Percentiles rank a stretch among this genome's conserved stretches.
phyloP scores from a whole-genome alignment of 2,329 filamentous ascomycete genomes.

The Aspergillus ochraceus region DNA sequence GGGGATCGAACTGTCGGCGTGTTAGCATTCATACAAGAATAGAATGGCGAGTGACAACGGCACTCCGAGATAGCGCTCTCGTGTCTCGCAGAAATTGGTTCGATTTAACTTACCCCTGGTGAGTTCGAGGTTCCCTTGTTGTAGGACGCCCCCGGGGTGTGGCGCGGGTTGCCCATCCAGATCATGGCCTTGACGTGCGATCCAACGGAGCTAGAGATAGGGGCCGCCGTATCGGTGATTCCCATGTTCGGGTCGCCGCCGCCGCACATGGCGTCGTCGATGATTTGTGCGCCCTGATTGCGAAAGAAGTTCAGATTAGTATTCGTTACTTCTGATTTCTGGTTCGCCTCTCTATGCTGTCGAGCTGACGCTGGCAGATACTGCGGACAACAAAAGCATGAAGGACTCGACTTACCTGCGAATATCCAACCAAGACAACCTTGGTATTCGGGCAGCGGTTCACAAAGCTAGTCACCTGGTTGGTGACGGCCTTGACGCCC shows the following conservation, averaged over 20 bases:
- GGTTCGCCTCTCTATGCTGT: too few species aligned
- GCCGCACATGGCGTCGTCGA: constrained; percentile 63
- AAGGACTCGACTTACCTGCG: constrained; percentile 51
- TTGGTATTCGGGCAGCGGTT: constrained; percentile 57
- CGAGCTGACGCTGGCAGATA: background rate
- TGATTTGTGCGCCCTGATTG: constrained; percentile 59
- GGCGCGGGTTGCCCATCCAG: constrained; percentile 65
- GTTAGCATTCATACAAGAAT: background rate
- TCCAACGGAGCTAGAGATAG: constrained; percentile 50
- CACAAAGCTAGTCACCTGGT: constrained; percentile 60
- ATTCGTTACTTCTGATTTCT: background rate
- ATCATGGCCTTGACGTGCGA: constrained; percentile 63
- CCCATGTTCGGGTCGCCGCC: constrained; percentile 52
- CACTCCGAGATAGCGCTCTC: too few species aligned
- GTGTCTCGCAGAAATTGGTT: background rate
- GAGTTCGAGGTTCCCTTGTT: constrained; percentile 62
- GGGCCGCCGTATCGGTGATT: constrained; percentile 46
- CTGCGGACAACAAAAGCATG: constrained; percentile 1
- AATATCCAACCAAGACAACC: constrained; percentile 64
- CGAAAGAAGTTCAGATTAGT: background rate
- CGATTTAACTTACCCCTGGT: constrained; percentile 53
- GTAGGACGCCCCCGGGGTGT: constrained; percentile 56
- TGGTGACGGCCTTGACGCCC: constrained; percentile 60
- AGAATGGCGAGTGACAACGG: background rate
- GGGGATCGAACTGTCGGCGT: constrained; percentile 57